Evolutionary conservation across 1,139 yeast genomes (phyloP), one percentile per base, ranked within the genome.

Genomic region (Pichia sp.): DNA sequence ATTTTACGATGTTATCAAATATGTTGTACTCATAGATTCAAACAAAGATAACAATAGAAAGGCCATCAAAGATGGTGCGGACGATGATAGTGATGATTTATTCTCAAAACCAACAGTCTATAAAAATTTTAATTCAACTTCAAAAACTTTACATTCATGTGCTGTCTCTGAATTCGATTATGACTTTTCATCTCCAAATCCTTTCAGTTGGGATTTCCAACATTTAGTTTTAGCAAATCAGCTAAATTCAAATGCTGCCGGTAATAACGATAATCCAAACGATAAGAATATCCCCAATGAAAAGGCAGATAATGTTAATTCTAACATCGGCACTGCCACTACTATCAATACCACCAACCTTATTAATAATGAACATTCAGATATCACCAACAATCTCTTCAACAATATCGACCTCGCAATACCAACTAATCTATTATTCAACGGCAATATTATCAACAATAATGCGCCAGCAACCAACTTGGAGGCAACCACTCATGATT

Each of bases 131-230:
- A 30, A 10, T 5, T 37, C 53, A 19, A 41, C 33, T 18, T 20
- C 40, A 11, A 22, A n/a, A 21, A 18, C 22, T n/a, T 21, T 50
- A 6, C 44, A 44, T 42, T 44, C 58, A 14, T 64, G 67, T 55
- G 67, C 67, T 11, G 65, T 64, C 22, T 61, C 58, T 38, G 65
- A 62, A 28, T 61, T 52, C 36, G 65, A 63, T 37, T 60, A 58
- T 35, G 60, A 60, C 41, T 62, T 58, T 40, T 47, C 54, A 3
- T 48, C 52, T 28, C 43, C 58, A 10, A 61, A 58, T 36, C 65
- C 66, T 1, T 49, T 60, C 32, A 56, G 57, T 45, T 63, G 67
- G 67, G 62, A 63, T 42, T 41, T 62, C 14, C 48, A 53, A 24
- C 53, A 54, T 11, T 38, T 58, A 19, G 53, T 57, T 1, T 27